Base-by-base conservation (phyloP, 768 basidiomycete species). In the Strobilomyces echinocephalus region DNA sequence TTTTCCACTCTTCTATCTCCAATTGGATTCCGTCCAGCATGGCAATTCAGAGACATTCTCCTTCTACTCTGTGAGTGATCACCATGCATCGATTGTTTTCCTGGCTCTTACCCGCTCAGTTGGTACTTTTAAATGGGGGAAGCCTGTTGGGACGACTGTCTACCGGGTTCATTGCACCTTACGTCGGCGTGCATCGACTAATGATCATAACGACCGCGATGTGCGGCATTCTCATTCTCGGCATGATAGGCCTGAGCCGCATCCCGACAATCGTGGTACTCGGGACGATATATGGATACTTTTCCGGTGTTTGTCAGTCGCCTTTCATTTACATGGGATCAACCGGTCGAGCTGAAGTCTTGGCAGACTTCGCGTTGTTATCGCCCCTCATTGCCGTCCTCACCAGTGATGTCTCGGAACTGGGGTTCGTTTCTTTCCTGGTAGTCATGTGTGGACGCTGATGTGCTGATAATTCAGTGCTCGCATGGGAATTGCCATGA, bases 1-100 rank as follows among this genome's bases (percentile, higher is more conserved):
- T 55, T 79, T 73, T 41, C 80, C 81, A 0, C 69, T 80, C 20
- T 83, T 81, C 65, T 84, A 79, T 61, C 58, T 84, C 5, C 83
- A 85, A 56, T 63, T 83, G 12, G 75, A 79, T 52, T 73, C 81
- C 1, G 69, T 79, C 26, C 66, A 72, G 49, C 79, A 79, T 52
- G 74, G 76, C 1, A 71, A 80, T 41, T 63, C 69, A 18, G 63
- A 72, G 14, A 68, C 64, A 12, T 68, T 84, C 6, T 79, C 83
- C 0, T 84, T 85, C 55, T 83, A 83, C 53, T 76, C 75, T 28
- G 83, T 83, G 53, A 11, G 66, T 49, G 28, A 53, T 14, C 28
- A 0, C 8, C 26, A 16, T 30, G 28, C 4, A 1, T 16, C 14
- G 18, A 28, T 30, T 33, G 14, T 24, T 28, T 16, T 15, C 28